These are phyloP conservation scores for Amphichorda felina DNA, from an alignment of 2,329 filamentous ascomycete genomes.

Conservation along the genomic window DNA sequence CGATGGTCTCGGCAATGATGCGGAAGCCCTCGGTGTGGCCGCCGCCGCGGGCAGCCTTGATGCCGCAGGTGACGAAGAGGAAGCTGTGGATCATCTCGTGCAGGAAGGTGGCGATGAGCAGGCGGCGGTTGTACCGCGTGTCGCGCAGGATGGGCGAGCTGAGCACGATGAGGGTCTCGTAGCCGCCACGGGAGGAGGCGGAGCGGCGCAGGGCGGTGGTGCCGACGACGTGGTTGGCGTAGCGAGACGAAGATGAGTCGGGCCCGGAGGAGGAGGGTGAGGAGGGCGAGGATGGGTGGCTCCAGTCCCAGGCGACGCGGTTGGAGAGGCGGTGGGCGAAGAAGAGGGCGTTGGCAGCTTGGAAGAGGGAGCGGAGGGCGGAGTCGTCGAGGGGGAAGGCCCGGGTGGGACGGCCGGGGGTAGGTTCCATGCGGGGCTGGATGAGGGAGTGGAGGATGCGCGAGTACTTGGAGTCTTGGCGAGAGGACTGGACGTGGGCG, in stretches of 20 bases:
- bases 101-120: conserved; percentile 53
- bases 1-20: conserved; percentile 46
- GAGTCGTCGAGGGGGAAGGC: conserved; percentile 41
- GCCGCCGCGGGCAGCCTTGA: conserved; percentile 39
- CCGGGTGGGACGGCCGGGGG: background rate
- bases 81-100: conserved; percentile 59
- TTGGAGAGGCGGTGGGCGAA: conserved; percentile 42
- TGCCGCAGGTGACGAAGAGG: conserved; percentile 50
- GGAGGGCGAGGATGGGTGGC: conserved; percentile 21
- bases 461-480: conserved; percentile 38
- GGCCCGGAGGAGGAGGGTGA: background rate
- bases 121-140: conserved; percentile 42
- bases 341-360: conserved; percentile 50
- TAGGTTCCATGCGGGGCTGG: conserved; percentile 17
- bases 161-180: conserved; percentile 51
- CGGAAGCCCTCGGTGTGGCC: conserved; percentile 51
- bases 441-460: conserved; percentile 48
- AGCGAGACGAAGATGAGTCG: conserved; percentile 18
- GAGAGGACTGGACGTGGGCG: conserved; percentile 30
- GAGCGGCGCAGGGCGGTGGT: conserved; percentile 46
- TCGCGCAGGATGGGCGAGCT: conserved; percentile 46
- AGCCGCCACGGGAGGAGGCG: conserved; percentile 30
- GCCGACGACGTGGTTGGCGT: conserved; percentile 44
- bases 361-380: conserved; percentile 46
- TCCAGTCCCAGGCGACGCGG: conserved; percentile 54